These are phyloP conservation scores for Aspergillus transmontanensis DNA, from an alignment of 2,329 filamentous ascomycete species.

Conservation along the genomic window DNA sequence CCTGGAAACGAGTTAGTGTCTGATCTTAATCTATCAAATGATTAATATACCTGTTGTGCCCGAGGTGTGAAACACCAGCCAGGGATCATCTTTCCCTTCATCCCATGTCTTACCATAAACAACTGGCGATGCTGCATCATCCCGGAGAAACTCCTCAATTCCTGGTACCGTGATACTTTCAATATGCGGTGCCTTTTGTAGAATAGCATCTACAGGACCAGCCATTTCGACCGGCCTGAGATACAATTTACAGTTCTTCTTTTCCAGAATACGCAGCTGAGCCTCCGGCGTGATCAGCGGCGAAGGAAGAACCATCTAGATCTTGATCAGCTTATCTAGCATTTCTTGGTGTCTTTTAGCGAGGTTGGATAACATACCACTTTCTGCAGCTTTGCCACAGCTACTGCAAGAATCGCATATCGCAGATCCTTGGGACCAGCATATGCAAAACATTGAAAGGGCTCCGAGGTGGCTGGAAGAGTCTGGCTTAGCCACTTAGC, in stretches of 20 bases:
- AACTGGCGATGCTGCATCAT: slow-evolving; percentile 13
- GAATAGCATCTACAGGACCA: slow-evolving; percentile 7
- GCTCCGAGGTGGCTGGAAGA: background rate
- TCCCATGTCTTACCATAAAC: slow-evolving; percentile 29
- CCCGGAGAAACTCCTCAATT: slow-evolving; percentile 17
- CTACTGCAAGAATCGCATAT: background rate
- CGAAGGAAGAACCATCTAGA: background rate
- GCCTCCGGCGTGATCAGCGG: background rate
- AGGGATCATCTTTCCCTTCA: slow-evolving; percentile 29
- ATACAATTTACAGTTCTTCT: slow-evolving; percentile 22
- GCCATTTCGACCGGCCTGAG: slow-evolving; percentile 18
- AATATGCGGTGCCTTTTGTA: slow-evolving; percentile 16
- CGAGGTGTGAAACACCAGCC: slow-evolving; percentile 31
- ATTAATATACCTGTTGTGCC: slow-evolving; percentile 29
- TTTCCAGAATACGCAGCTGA: slow-evolving; percentile 18
- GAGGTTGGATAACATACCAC: background rate
- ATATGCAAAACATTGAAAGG: background rate
- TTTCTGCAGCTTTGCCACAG: background rate
- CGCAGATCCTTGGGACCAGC: background rate
- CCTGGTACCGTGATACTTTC: slow-evolving; percentile 18
- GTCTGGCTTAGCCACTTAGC: background rate
- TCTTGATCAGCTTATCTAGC: background rate
- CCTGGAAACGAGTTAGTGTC: background rate
- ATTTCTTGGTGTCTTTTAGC: background rate
- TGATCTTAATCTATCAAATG: background rate